These are phyloP conservation scores for Metschnikowia lachancei DNA, from an alignment of 805 yeast genomes.

Conservation along the genomic window DNA sequence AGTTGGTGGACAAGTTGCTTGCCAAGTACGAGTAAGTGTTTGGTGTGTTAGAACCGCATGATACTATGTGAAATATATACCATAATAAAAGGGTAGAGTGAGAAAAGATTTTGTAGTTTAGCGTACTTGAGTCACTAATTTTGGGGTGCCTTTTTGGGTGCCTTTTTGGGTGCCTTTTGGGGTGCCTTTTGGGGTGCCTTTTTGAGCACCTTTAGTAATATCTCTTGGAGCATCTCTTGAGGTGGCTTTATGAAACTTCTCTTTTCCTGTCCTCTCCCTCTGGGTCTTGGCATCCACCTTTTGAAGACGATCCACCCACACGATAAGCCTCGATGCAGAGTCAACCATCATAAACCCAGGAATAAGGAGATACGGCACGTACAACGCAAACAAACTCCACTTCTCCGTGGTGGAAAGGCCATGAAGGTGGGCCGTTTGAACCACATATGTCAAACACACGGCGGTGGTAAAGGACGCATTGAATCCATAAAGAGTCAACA, in stretches of 20 bases:
- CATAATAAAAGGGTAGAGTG: too few relatives aligned
- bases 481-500: constrained; percentile 66
- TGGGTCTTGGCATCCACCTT: not conserved
- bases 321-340: constrained; percentile 12
- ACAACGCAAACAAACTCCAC: constrained; percentile 48
- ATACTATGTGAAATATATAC: too few relatives aligned
- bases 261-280: not conserved
- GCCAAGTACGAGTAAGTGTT: constrained; percentile 42
- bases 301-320: constrained; percentile 8
- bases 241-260: too few relatives aligned
- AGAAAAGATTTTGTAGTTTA: too few relatives aligned
- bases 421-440: constrained; percentile 29
- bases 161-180: not conserved
- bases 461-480: constrained; percentile 81
- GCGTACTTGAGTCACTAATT: too few relatives aligned
- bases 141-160: not conserved
- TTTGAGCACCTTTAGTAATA: not conserved
- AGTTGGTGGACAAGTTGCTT: constrained; percentile 60
- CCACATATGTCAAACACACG: constrained; percentile 61
- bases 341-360: constrained; percentile 59
- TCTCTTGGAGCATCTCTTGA: not conserved
- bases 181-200: not conserved
- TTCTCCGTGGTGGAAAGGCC: constrained; percentile 41
- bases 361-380: constrained; percentile 68
- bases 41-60: not conserved